Conservation (phyloP, 305 asterid genomes). For the Ilex paraguariensis region DNA sequence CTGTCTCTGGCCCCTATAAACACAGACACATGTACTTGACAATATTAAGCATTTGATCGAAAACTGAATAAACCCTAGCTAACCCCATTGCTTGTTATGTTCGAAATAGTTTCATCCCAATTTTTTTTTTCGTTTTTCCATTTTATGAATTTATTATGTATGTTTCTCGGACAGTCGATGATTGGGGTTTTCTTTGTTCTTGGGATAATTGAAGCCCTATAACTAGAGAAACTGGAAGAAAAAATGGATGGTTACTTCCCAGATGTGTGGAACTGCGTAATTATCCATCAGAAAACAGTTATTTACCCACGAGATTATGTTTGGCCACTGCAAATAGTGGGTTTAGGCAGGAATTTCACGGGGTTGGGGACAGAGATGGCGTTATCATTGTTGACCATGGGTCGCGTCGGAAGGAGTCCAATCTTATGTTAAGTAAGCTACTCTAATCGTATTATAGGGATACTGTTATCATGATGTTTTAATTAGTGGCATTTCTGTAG, state of each 20-base stretch:
- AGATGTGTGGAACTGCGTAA: slow-evolving; percentile 41
- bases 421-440: slow-evolving; percentile 82
- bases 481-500: too few species aligned
- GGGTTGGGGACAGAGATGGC: slow-evolving; percentile 63
- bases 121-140: too few species aligned
- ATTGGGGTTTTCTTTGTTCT: slow-evolving; percentile 5
- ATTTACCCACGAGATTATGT: slow-evolving; percentile 43
- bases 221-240: slow-evolving; percentile 34
- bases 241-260: slow-evolving; percentile 27
- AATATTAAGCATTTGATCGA: neutral
- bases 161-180: neutral
- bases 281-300: slow-evolving; percentile 29
- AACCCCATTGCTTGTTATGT: too few species aligned
- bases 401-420: slow-evolving; percentile 86
- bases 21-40: neutral
- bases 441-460: neutral
- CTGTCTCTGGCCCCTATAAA: neutral
- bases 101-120: too few species aligned
- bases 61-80: neutral
- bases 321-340: slow-evolving; percentile 61
- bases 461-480: too few species aligned
- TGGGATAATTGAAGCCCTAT: slow-evolving; percentile 23
- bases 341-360: slow-evolving; percentile 34
- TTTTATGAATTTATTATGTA: neutral
- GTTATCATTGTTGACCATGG: slow-evolving; percentile 96